phyloP scores from a whole-genome alignment of 441 rosid genomes.

The Croton setiger region DNA sequence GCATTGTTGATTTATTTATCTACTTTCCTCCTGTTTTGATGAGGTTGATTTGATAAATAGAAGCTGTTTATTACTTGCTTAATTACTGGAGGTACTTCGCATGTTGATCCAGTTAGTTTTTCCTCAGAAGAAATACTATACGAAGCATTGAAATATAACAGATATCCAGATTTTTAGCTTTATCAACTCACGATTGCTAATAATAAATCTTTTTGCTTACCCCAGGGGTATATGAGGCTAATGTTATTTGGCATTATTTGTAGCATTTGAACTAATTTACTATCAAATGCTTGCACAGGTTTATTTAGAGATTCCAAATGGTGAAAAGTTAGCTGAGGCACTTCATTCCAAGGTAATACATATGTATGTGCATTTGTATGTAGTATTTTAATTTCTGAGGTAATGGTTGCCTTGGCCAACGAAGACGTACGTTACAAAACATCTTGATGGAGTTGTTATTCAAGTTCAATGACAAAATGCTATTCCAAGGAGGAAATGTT shows the following conservation, averaged over 20 bases:
- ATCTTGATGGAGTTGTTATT: neutral
- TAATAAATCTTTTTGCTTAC: neutral
- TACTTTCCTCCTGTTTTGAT: neutral
- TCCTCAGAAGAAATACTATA: neutral
- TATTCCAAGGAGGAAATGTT: slow-evolving; percentile 2
- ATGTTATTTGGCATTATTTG: neutral
- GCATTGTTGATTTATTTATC: neutral
- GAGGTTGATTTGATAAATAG: neutral
- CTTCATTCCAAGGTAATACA: slow-evolving; percentile 70
- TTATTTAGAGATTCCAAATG: slow-evolving; percentile 75
- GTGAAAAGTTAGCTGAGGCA: slow-evolving; percentile 81
- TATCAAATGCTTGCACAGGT: slow-evolving; percentile 43
- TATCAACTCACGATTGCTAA: neutral
- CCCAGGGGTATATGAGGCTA: neutral
- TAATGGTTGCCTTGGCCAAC: neutral
- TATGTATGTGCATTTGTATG: neutral
- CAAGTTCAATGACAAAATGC: slow-evolving; percentile 9
- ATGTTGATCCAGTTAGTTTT: neutral
- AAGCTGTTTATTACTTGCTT: neutral
- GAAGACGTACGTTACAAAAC: neutral
- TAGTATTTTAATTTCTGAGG: neutral
- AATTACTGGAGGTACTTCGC: neutral
- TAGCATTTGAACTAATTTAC: slow-evolving; percentile 11
- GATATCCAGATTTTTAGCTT: neutral
- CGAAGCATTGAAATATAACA: neutral